Conservation (phyloP, 805 yeast species). For the Nakazawaea pomicola region DNA sequence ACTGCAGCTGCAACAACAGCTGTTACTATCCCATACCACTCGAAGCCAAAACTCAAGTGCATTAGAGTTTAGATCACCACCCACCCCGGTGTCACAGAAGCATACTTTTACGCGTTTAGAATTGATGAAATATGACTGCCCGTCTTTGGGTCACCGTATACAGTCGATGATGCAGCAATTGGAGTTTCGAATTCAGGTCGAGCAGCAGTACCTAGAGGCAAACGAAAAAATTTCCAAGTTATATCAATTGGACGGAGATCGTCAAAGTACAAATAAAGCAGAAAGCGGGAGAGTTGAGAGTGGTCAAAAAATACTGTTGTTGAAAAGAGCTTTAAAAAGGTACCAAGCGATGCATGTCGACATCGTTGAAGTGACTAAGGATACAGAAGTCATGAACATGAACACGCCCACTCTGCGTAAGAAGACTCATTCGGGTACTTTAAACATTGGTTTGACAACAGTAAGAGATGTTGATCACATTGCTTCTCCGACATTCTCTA, state of each 20-base stretch:
- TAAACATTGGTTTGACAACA: constrained; percentile 68
- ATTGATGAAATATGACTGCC: constrained; percentile 86
- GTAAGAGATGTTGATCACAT: constrained; percentile 91
- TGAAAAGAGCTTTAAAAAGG: constrained; percentile 78
- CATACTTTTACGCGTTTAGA: constrained; percentile 66
- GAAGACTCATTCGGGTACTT: constrained; percentile 77
- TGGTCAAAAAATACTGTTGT: constrained; percentile 75
- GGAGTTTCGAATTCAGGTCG: constrained; percentile 91
- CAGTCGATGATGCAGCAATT: constrained; percentile 94
- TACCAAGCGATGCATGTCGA: constrained; percentile 85
- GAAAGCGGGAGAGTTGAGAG: constrained; percentile 83
- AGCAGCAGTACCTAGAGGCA: constrained; percentile 88
- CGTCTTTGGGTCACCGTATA: constrained; percentile 89
- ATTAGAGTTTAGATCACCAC: neutral
- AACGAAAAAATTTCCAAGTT: constrained; percentile 83
- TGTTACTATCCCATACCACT: neutral
- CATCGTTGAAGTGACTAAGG: constrained; percentile 61
- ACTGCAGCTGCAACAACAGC: constrained; percentile 4
- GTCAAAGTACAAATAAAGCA: constrained; percentile 79
- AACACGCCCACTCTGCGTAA: constrained; percentile 72
- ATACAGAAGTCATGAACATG: constrained; percentile 60
- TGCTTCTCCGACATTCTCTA: constrained; percentile 73
- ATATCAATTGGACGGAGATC: constrained; percentile 89
- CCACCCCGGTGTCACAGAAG: neutral
- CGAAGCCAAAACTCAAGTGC: neutral